Evolutionary conservation across 805 yeast species (phyloP).

Genomic region (Wickerhamomyces hampshirensis): DNA sequence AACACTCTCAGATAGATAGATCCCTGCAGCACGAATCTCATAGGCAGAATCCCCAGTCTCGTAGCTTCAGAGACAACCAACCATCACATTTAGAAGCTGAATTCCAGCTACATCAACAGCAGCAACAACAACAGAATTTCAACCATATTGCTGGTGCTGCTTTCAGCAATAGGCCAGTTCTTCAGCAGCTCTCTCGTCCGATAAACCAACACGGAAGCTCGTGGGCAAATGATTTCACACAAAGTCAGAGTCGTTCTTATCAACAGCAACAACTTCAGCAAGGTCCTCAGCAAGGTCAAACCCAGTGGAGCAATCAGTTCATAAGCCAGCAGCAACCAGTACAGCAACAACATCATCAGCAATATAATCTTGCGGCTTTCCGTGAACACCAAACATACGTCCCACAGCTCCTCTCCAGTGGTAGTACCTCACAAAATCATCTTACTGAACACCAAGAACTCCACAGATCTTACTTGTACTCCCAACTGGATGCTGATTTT

Average conservation of each 20-base stretch:
- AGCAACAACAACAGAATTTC: slow-evolving; percentile 8
- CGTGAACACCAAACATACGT: slow-evolving; percentile 7
- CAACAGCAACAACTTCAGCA: slow-evolving; percentile 3
- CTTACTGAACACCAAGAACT: slow-evolving; percentile 23
- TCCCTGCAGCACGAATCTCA: slow-evolving; percentile 20
- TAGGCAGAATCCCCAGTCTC: slow-evolving; percentile 6
- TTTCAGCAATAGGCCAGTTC: too few relatives aligned
- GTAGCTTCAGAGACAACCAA: slow-evolving; percentile 13
- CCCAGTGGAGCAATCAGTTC: slow-evolving; percentile 7
- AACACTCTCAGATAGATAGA: slow-evolving; percentile 22
- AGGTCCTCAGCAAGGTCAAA: slow-evolving; percentile 19
- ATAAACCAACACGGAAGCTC: slow-evolving; percentile 5
- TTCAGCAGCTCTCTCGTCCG: slow-evolving; percentile 4
- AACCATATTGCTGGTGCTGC: slow-evolving; percentile 9
- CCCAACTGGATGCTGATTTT: slow-evolving; percentile 16
- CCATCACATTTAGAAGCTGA: slow-evolving; percentile 15
- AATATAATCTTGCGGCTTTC: slow-evolving; percentile 2
- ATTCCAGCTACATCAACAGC: slow-evolving; percentile 15
- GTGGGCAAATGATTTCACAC: too few relatives aligned
- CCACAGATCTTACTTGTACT: slow-evolving; percentile 11
- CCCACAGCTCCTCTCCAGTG: slow-evolving; percentile 27
- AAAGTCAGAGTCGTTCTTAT: slow-evolving; percentile 3
- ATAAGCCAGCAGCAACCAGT: slow-evolving; percentile 8
- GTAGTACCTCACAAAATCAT: slow-evolving; percentile 5
- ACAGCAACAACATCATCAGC: too few relatives aligned